Base-by-base conservation (phyloP, 352 stramenopile genomes). In the Globisporangium orthogonon region DNA sequence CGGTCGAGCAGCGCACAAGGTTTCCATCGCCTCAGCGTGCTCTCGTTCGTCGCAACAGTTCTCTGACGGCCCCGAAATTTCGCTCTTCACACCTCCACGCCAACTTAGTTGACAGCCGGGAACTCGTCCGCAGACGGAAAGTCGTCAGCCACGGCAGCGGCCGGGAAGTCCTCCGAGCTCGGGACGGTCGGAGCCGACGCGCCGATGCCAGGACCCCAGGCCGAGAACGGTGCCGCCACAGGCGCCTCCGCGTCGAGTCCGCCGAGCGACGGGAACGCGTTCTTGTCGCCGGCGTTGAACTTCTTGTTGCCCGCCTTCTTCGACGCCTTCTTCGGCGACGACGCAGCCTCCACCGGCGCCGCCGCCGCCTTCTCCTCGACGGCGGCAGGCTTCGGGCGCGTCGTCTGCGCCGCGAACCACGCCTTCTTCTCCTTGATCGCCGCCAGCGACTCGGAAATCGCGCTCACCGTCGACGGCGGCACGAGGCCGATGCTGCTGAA, bases 371-470 rank as follows among this genome's bases (percentile, higher is more conserved):
- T 73, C n/a, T 75, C 74, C 11, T 55, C 47, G 23, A 31, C n/a
- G 3, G 11, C 50, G 3, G 46, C 46, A 41, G 61, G 50, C 56
- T 71, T 77, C 7, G 68, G 60, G 33, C 71, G 78, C 44, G 72
- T 62, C 35, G 76, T 89, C 71, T 94, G 82, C 61, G 73, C 73
- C 33, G 70, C 71, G 60, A 90, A 94, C 83, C 78, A 94, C 30
- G 83, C 65, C 75, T 99, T 98, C 87, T 98, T 98, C n/a, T 86
- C 89, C 69, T 97, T 96, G 30, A 99, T 88, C 56, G 90, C 94
- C 54, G 90, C 76, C 65, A 98, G 83, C 30, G 90, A 95, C n/a
- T 78, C 76, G 46, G 77, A 68, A 11, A 98, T 78, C 28, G 78
- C 78, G 37, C 83, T 78, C 18, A 96, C 74, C 51, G 78, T 89